These are phyloP conservation scores for Dendrothele bispora DNA, from an alignment of 768 basidiomycete species.

Conservation along the genomic window DNA sequence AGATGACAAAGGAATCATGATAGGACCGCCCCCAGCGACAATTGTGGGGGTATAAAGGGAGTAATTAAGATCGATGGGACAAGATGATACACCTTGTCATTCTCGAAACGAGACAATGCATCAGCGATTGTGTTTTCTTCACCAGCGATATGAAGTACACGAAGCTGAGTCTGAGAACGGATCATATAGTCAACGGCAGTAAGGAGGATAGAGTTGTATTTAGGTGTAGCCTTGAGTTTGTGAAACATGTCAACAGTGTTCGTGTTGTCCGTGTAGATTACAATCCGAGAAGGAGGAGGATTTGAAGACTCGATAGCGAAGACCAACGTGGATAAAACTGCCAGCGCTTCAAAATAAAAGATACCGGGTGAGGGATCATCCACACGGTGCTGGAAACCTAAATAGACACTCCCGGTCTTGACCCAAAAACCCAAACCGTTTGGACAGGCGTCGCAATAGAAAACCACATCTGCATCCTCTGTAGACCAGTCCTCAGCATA, in stretches of 20 bases:
- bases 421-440: constrained; percentile 12
- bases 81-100: background rate
- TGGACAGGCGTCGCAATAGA: constrained; percentile 6
- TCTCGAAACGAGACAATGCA: constrained; percentile 22
- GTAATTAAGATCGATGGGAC: background rate
- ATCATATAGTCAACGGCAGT: constrained; percentile 20
- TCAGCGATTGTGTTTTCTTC: constrained; percentile 25
- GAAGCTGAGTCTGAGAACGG: constrained; percentile 12
- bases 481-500: constrained; percentile 16
- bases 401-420: background rate
- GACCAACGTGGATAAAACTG: constrained; percentile 18
- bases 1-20: constrained; percentile 13
- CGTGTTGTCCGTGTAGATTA: constrained; percentile 28
- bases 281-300: background rate
- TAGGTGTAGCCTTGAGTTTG: constrained; percentile 16
- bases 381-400: constrained; percentile 19
- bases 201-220: constrained; percentile 25
- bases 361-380: constrained; percentile 8
- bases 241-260: constrained; percentile 30
- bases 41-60: constrained; percentile 23
- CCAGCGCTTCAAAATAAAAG: constrained; percentile 26
- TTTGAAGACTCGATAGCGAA: background rate
- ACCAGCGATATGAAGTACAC: constrained; percentile 21
- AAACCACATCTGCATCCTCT: constrained; percentile 2
- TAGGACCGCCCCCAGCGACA: constrained; percentile 25